A percentile compares a stretch with the other conserved stretches of the same genome.
These are phyloP conservation scores for Terana coerulea DNA, from an alignment of 768 basidiomycete genomes.

Conservation along the genomic window DNA sequence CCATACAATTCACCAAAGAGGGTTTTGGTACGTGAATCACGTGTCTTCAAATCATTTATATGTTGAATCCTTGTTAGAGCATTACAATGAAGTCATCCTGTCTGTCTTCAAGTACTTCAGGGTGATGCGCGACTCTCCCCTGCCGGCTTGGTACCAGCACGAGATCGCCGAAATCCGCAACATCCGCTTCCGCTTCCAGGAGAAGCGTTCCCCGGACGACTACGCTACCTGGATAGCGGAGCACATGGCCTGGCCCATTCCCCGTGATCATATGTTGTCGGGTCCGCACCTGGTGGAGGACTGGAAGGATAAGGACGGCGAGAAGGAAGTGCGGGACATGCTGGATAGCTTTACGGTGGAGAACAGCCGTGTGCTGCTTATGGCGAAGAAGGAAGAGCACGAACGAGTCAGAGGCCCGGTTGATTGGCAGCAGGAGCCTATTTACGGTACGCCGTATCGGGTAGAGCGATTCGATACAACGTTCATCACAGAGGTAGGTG, in stretches of 20 bases:
- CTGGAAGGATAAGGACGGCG: conserved; percentile 53
- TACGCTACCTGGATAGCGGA: conserved; percentile 78
- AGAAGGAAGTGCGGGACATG: conserved; percentile 53
- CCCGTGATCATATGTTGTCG: conserved; percentile 69
- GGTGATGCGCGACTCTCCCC: conserved; percentile 56
- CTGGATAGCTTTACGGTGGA: conserved; percentile 56
- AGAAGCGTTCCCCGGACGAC: conserved; percentile 74
- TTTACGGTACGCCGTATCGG: conserved; percentile 88
- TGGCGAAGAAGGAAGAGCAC: conserved; percentile 67
- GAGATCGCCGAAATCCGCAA: conserved; percentile 70
- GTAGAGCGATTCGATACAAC: conserved; percentile 66
- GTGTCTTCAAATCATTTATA: conserved; percentile 6
- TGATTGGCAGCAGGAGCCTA: conserved; percentile 75
- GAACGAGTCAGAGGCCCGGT: conserved; percentile 45
- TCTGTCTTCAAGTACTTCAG: conserved; percentile 77
- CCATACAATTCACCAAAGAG: conserved; percentile 72
- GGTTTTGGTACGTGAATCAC: conserved; percentile 67
- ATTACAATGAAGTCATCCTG: conserved; percentile 69
- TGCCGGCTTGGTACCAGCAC: conserved; percentile 65
- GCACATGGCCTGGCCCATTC: conserved; percentile 75
- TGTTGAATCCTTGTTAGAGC: conserved; percentile 41
- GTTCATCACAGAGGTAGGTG: conserved; percentile 45
- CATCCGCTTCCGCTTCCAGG: conserved; percentile 82
- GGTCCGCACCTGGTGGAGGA: conserved; percentile 70
- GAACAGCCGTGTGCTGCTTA: conserved; percentile 68